phyloP scores from a whole-genome alignment of 1,139 yeast species.

The Yamadazyma spencermartinsiae region DNA sequence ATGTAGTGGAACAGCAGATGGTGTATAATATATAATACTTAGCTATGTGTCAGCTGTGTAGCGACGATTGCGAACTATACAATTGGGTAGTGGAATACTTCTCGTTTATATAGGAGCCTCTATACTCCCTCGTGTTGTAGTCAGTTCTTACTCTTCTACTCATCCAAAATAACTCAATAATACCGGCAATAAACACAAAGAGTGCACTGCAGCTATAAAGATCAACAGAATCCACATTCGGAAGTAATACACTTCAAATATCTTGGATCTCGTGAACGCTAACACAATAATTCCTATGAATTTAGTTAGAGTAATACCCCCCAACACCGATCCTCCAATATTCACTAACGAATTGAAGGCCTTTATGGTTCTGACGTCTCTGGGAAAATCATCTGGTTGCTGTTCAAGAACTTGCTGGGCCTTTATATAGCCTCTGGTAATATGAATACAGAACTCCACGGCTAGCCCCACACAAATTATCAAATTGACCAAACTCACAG shows the following conservation, averaged over 20 bases:
- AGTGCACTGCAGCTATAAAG: conserved; percentile 72
- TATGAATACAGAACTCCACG: conserved; percentile 89
- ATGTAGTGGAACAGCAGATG: too few relatives aligned
- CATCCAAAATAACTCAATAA: conserved; percentile 61
- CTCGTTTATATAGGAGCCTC: too few relatives aligned
- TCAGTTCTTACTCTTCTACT: not conserved
- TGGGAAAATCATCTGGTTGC: not conserved
- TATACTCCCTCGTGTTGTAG: too few relatives aligned
- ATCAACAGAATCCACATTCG: conserved; percentile 93
- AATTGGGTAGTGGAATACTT: too few relatives aligned
- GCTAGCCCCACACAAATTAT: conserved; percentile 90
- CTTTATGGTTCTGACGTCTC: conserved; percentile 26
- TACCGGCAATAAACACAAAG: conserved; percentile 77
- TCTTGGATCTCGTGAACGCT: conserved; percentile 82
- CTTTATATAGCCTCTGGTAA: conserved; percentile 71
- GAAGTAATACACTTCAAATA: conserved; percentile 89
- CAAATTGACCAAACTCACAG: conserved; percentile 84
- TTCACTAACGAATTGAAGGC: conserved; percentile 62
- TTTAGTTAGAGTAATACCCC: conserved; percentile 89
- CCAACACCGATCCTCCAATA: conserved; percentile 85
- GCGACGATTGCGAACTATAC: too few relatives aligned
- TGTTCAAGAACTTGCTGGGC: conserved; percentile 17
- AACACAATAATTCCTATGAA: conserved; percentile 83
- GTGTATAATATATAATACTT: too few relatives aligned
- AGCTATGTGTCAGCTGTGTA: too few relatives aligned